Percentiles rank a stretch among this genome's conserved stretches.
Evolutionary conservation across 2,329 filamentous ascomycete genomes (phyloP).

Genomic region (Exophiala sp.): DNA sequence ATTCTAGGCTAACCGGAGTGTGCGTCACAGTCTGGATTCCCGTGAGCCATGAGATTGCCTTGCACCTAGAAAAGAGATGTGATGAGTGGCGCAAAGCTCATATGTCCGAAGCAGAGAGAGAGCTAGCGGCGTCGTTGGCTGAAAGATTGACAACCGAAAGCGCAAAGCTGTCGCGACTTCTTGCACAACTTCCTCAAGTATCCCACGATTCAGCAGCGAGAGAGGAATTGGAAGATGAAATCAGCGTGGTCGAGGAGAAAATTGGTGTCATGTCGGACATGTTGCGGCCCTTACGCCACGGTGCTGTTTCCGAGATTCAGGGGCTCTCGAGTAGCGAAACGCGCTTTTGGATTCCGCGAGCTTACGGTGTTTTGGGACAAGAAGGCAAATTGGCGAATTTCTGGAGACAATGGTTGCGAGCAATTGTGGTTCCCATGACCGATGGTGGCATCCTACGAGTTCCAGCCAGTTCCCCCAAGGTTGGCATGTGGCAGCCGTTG

Average conservation of each 20-base stretch:
- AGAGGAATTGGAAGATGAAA: constrained; percentile 84
- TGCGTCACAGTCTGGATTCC: constrained; percentile 91
- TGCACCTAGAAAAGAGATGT: constrained; percentile 65
- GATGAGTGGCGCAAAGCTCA: constrained; percentile 84
- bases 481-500: constrained; percentile 91
- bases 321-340: constrained; percentile 92
- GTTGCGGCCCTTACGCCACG: constrained; percentile 83
- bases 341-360: constrained; percentile 88
- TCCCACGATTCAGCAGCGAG: constrained; percentile 74
- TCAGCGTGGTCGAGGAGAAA: constrained; percentile 93
- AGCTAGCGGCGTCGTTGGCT: constrained; percentile 84
- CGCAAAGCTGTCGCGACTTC: constrained; percentile 79
- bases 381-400: constrained; percentile 79
- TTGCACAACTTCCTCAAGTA: constrained; percentile 74
- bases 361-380: constrained; percentile 84
- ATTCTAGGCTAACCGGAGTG: constrained; percentile 85
- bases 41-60: constrained; percentile 71
- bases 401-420: constrained; percentile 98
- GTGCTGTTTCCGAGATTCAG: constrained; percentile 93
- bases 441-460: constrained; percentile 77
- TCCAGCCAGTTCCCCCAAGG: constrained; percentile 78
- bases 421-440: constrained; percentile 90
- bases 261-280: constrained; percentile 96
- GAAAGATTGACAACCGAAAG: constrained; percentile 80
- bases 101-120: constrained; percentile 97